Evolutionary conservation across 768 basidiomycete species (phyloP).

Genomic region (Tulasnella sp.): DNA sequence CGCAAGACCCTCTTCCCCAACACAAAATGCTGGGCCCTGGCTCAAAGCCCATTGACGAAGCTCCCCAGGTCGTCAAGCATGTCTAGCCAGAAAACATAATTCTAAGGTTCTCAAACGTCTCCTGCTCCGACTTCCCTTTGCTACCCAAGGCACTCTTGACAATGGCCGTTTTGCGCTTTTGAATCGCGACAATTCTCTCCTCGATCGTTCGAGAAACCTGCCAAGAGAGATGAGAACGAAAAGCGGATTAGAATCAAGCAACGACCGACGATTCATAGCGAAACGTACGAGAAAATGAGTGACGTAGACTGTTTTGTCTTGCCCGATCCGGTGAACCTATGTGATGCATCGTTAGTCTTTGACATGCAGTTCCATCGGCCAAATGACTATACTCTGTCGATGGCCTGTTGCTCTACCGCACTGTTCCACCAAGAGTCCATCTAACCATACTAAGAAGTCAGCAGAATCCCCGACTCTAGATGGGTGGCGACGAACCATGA

Average conservation of each 20-base stretch:
- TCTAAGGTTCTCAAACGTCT: constrained; percentile 77
- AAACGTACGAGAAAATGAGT: constrained; percentile 77
- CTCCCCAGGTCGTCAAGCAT: neutral
- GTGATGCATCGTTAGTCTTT: neutral
- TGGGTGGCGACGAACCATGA: constrained; percentile 60
- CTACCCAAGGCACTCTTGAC: constrained; percentile 82
- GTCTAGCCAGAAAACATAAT: constrained; percentile 58
- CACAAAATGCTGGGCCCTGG: neutral
- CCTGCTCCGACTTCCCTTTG: constrained; percentile 48
- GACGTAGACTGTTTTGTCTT: constrained; percentile 79
- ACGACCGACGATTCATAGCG: neutral
- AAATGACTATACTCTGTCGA: constrained; percentile 61
- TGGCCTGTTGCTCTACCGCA: constrained; percentile 82
- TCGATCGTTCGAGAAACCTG: constrained; percentile 78
- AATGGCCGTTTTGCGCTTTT: constrained; percentile 84
- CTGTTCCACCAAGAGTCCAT: constrained; percentile 96
- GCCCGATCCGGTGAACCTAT: constrained; percentile 73
- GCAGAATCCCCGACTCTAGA: neutral
- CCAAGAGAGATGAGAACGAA: neutral
- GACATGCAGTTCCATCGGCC: neutral
- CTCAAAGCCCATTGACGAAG: neutral
- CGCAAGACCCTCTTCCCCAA: too few relatives aligned
- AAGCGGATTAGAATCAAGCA: neutral
- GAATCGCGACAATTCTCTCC: constrained; percentile 76
- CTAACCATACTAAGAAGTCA: constrained; percentile 46